phyloP scores from a whole-genome alignment of 2,329 filamentous ascomycete species.

The Cladosporium sp. region DNA sequence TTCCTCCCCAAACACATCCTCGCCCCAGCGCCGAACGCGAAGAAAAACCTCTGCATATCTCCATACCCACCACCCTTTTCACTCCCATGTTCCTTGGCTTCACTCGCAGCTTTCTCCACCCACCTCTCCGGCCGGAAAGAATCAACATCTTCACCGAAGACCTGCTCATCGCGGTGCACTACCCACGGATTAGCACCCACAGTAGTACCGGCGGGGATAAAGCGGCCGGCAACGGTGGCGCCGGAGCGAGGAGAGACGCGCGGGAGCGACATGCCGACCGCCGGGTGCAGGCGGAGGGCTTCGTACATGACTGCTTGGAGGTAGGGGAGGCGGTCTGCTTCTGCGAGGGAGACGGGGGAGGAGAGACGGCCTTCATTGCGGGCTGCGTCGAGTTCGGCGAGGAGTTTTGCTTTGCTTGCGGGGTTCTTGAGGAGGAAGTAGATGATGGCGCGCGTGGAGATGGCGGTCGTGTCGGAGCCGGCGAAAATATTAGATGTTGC shows the following conservation, averaged over 20 bases:
- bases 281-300: conserved; percentile 39
- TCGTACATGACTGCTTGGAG: conserved; percentile 44
- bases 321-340: conserved; percentile 25
- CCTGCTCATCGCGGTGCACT: conserved; percentile 26
- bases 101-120: conserved; percentile 29
- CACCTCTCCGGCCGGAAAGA: conserved; percentile 34
- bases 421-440: conserved; percentile 37
- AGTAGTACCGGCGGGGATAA: conserved; percentile 33
- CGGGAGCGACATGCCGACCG: conserved; percentile 38
- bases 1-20: conserved; percentile 29
- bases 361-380: conserved; percentile 24
- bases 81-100: conserved; percentile 40
- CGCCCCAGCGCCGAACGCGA: conserved; percentile 32
- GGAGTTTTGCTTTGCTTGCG: conserved; percentile 26
- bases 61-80: conserved; percentile 12
- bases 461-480: conserved; percentile 41
- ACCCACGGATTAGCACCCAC: conserved; percentile 34
- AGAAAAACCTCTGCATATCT: conserved; percentile 30
- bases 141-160: conserved; percentile 33
- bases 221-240: conserved; percentile 31
- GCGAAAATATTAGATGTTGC: conserved; percentile 37
- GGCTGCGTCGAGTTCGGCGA: conserved; percentile 33
- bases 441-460: conserved; percentile 35
- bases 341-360: conserved; percentile 18
- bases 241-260: conserved; percentile 37